Evolutionary conservation across 2,329 filamentous ascomycete genomes (phyloP), one percentile per base, ranked within the genome.

Genomic region (Neophaeococcomyces aloes): DNA sequence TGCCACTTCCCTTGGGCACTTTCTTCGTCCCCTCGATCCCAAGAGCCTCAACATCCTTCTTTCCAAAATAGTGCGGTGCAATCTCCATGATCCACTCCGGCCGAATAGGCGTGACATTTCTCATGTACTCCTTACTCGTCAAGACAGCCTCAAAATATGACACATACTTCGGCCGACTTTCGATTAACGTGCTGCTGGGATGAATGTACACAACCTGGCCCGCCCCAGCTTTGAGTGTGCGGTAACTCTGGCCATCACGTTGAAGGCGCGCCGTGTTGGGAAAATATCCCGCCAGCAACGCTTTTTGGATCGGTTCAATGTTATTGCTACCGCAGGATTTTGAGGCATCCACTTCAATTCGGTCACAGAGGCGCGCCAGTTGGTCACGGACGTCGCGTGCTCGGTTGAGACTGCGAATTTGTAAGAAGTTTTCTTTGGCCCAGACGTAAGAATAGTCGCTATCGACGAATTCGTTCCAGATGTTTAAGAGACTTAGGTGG

Each of bases 381-480:
- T 98, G 91, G 51, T 96, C 91, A 38, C 88, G 79, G 2, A 98
- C 86, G 56, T 96, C 88, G 23, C 89, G 79, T 0, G 87, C 89
- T 1, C 91, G 78, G 0, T 82, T 91, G 2, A 98, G 72, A n/a
- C 81, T 84, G 13, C 88, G 79, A 61, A 94, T 86, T 59, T 96
- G 88, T 7, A 98, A 61, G 62, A 94, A 98, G 61, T 96, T 95
- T 65, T 96, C 89, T 38, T 81, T 80, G 1, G 85, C 71, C 88
- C 88, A 98, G 35, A 93, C 78, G 42, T 78, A 80, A 39, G 78
- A 85, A 65, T 86, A 98, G 63, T 94, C 89, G 38, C 78, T 81
- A 59, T 96, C 89, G 1, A 88, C 85, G 83, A 87, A 98, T 61
- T 94, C 85, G 56, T 91, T 89, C 79, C 82, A 98, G 55, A 98